phyloP scores from a whole-genome alignment of 2,329 filamentous ascomycete genomes.

The Leptographium wingfieldii region DNA sequence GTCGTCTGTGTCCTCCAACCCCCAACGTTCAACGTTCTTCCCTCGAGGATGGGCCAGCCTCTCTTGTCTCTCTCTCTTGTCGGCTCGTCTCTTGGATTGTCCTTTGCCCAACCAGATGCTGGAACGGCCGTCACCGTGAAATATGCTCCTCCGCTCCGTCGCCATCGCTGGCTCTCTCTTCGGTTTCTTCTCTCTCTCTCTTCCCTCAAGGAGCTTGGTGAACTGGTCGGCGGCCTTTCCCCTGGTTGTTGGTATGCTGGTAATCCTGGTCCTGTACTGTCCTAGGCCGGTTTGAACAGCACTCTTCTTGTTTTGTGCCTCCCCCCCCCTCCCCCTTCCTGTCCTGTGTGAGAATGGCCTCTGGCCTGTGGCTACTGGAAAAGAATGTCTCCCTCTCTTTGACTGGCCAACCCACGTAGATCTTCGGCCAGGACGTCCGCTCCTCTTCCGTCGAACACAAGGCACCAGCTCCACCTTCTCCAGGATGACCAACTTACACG shows the following conservation, averaged over 20 bases:
- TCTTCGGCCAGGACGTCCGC: not conserved
- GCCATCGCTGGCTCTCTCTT: not conserved
- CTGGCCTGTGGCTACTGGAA: not conserved
- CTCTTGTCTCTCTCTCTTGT: not conserved
- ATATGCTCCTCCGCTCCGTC: not conserved
- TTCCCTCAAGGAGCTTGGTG: too few relatives aligned
- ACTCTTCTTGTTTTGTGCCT: not conserved
- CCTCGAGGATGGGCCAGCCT: not conserved
- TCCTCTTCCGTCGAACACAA: not conserved
- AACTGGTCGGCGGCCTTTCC: not conserved
- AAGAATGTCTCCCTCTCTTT: not conserved
- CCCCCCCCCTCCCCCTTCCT: not conserved
- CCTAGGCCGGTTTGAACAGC: not conserved
- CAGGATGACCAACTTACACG: constrained; percentile 60
- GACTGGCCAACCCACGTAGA: not conserved
- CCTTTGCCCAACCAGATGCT: not conserved
- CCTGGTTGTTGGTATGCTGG: not conserved
- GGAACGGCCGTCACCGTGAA: not conserved
- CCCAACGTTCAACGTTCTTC: too few relatives aligned
- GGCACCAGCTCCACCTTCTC: constrained; percentile 13
- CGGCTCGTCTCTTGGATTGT: not conserved
- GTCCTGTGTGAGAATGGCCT: not conserved
- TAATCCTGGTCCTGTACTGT: not conserved
- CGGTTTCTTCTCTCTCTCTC: not conserved
- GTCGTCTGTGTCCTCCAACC: not conserved